A percentile compares a stretch with the other conserved stretches of the same genome.
Evolutionary conservation across 192 early-diverging fungal species (phyloP).

Genomic region (Coemansia reversa): DNA sequence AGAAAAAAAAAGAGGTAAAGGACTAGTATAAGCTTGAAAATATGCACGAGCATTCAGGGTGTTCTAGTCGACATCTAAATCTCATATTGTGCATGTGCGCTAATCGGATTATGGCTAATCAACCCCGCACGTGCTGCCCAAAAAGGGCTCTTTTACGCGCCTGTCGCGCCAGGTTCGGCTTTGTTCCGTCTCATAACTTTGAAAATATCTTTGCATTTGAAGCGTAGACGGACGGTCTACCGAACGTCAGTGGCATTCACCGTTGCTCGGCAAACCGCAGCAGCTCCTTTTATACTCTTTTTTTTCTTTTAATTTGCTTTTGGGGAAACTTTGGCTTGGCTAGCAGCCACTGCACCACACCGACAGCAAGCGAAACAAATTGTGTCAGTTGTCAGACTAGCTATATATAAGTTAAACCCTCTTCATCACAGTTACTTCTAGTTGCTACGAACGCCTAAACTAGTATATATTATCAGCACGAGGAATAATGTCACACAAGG

Average conservation of each 20-base stretch:
- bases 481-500: slow-evolving; percentile 10
- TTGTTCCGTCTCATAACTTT: neutral
- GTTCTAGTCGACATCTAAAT: neutral
- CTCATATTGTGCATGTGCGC: neutral
- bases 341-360: neutral
- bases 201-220: neutral
- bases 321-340: neutral
- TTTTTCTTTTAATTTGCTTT: neutral
- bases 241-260: slow-evolving; percentile 1
- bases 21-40: neutral
- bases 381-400: neutral
- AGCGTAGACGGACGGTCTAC: neutral
- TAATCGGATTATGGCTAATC: neutral
- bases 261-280: neutral
- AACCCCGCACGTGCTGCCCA: neutral
- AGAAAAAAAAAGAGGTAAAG: neutral
- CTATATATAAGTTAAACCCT: neutral
- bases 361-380: neutral
- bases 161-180: neutral
- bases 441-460: neutral
- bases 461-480: neutral
- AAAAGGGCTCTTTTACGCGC: neutral
- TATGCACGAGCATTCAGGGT: neutral
- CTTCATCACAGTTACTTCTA: neutral
- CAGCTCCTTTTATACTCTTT: neutral